Conservation (phyloP, 805 yeast genomes). For the Suhomyces vadensis region DNA sequence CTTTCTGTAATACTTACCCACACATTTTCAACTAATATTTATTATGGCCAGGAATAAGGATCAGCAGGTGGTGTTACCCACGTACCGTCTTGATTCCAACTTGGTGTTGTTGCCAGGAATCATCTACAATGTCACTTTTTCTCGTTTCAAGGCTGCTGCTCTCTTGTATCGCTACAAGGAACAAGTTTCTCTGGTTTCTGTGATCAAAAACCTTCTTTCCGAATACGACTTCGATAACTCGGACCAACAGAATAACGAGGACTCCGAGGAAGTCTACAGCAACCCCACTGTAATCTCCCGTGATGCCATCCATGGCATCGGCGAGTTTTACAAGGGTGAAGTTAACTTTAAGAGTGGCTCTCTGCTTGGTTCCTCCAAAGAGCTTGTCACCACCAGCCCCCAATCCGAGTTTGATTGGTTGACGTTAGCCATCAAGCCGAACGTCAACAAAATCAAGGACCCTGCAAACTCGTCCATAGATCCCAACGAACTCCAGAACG, state of each 20-base stretch:
- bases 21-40: background rate
- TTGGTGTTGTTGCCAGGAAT: conserved; percentile 62
- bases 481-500: conserved; percentile 14
- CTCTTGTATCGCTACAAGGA: conserved; percentile 44
- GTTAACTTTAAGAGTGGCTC: conserved; percentile 5
- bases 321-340: conserved; percentile 17
- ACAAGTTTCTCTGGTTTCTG: conserved; percentile 26
- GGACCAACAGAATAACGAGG: conserved; percentile 10
- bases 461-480: conserved; percentile 14
- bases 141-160: conserved; percentile 47
- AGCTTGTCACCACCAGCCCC: background rate
- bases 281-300: conserved; percentile 27
- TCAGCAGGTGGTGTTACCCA: conserved; percentile 30
- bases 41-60: conserved; percentile 4
- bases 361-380: background rate
- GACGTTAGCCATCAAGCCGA: conserved; percentile 38
- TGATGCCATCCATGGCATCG: conserved; percentile 35
- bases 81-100: conserved; percentile 42
- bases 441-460: conserved; percentile 30
- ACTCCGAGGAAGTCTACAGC: conserved; percentile 10
- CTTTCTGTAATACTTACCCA: background rate
- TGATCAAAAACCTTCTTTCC: conserved; percentile 31
- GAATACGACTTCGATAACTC: conserved; percentile 35
- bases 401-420: conserved; percentile 35
- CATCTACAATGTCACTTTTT: conserved; percentile 56